Evolutionary conservation across 768 basidiomycete genomes (phyloP).

Genomic region (Suillus cothurnatus): DNA sequence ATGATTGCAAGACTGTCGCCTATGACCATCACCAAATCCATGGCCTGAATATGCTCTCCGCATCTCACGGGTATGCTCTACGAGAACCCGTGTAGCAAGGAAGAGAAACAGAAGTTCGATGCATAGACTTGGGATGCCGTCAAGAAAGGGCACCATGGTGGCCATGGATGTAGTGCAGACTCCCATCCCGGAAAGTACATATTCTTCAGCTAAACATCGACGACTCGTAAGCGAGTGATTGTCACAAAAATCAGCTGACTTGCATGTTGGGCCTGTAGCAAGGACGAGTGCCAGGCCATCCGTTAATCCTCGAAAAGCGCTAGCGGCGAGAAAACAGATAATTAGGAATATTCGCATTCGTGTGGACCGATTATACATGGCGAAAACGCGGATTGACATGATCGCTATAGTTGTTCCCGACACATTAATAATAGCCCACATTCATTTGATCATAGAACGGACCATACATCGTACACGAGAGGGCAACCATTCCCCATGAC

Average conservation of each 20-base stretch:
- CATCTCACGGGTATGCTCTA: neutral
- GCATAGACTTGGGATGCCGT: conserved; percentile 1
- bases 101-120: neutral
- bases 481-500: neutral
- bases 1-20: neutral
- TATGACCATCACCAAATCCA: neutral
- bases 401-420: neutral
- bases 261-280: neutral
- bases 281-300: neutral
- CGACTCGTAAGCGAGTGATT: neutral
- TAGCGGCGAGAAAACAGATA: neutral
- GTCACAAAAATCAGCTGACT: neutral
- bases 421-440: neutral
- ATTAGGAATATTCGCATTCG: neutral
- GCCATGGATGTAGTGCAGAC: neutral
- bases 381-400: conserved; percentile 4
- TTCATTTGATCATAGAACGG: neutral
- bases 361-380: neutral
- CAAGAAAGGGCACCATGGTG: neutral
- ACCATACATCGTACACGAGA: conserved; percentile 1
- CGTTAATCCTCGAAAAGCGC: neutral
- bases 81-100: neutral
- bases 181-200: neutral
- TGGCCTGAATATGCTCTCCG: neutral
- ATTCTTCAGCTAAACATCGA: neutral